These are phyloP conservation scores for Moesziomyces globuligerus DNA, from an alignment of 1,284 basidiomycete species.

Conservation along the genomic window DNA sequence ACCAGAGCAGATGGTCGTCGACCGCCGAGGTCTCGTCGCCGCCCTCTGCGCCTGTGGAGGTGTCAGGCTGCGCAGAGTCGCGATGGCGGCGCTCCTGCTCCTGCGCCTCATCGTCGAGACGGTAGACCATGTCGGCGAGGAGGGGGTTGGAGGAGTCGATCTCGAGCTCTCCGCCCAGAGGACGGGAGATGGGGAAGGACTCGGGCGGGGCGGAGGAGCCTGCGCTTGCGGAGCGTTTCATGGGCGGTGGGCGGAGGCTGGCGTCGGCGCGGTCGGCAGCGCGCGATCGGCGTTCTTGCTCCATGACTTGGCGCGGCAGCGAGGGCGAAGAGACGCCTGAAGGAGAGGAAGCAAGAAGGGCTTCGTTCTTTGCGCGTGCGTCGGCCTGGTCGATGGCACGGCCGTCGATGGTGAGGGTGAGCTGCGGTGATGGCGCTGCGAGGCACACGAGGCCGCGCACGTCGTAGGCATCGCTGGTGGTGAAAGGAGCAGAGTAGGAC, in stretches of 20 bases:
- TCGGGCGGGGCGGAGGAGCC: conserved; percentile 22
- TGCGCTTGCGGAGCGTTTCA: conserved; percentile 27
- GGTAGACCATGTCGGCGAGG: conserved; percentile 51
- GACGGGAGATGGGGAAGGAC: conserved; percentile 22
- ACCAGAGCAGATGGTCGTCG: conserved; percentile 54
- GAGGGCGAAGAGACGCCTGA: conserved; percentile 22
- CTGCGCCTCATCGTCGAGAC: conserved; percentile 41
- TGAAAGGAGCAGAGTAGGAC: conserved; percentile 35
- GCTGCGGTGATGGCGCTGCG: conserved; percentile 20
- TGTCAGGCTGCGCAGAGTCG: not conserved
- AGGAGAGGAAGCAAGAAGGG: conserved; percentile 17
- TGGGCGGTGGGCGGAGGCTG: conserved; percentile 18
- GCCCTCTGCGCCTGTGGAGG: not conserved
- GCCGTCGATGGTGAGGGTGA: conserved; percentile 29
- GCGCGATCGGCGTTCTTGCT: conserved; percentile 20
- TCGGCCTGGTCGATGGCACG: conserved; percentile 9
- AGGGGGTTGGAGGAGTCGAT: conserved; percentile 50
- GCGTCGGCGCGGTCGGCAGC: conserved; percentile 1
- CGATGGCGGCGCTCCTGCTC: conserved; percentile 16
- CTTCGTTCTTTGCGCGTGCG: conserved; percentile 12
- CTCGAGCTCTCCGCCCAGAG: conserved; percentile 38
- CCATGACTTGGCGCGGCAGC: conserved; percentile 21
- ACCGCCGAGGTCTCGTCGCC: conserved; percentile 5
- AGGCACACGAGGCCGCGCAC: conserved; percentile 36
- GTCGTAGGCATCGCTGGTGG: conserved; percentile 26